phyloP scores from a whole-genome alignment of 805 yeast genomes.

The Saturnispora diversa region DNA sequence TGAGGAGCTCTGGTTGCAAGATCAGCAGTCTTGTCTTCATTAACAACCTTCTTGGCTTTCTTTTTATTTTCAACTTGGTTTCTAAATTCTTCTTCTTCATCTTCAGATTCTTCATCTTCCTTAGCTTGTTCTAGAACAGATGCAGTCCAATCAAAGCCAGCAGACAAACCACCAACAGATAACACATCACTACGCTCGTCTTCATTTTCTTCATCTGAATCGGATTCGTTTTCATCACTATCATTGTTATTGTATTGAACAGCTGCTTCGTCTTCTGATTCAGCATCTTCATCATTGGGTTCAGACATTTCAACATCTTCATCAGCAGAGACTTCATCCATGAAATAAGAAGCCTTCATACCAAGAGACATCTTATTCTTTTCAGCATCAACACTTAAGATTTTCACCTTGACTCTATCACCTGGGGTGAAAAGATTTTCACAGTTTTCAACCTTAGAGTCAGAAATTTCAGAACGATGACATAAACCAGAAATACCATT shows the following conservation, averaged over 20 bases:
- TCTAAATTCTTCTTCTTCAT: slow-evolving; percentile 35
- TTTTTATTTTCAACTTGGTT: slow-evolving; percentile 34
- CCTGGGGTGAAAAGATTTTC: slow-evolving; percentile 73
- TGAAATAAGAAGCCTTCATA: slow-evolving; percentile 88
- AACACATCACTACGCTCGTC: slow-evolving; percentile 26
- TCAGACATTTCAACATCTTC: slow-evolving; percentile 27
- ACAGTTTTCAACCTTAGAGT: slow-evolving; percentile 50
- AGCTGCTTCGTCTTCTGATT: slow-evolving; percentile 17
- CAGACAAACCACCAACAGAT: slow-evolving; percentile 52
- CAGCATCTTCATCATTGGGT: slow-evolving; percentile 25
- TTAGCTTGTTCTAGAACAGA: slow-evolving; percentile 76
- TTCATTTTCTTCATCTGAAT: slow-evolving; percentile 18
- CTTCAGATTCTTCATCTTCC: slow-evolving; percentile 43
- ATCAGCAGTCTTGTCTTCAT: slow-evolving; percentile 79
- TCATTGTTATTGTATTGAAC: slow-evolving; percentile 19
- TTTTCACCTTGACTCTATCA: slow-evolving; percentile 81
- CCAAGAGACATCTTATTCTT: slow-evolving; percentile 81
- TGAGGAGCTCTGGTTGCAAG: slow-evolving; percentile 82
- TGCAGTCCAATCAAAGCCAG: slow-evolving; percentile 96
- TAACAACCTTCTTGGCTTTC: slow-evolving; percentile 35
- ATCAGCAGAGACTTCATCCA: slow-evolving; percentile 18
- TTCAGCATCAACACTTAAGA: slow-evolving; percentile 50
- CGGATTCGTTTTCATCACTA: slow-evolving; percentile 21
- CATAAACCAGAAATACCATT: slow-evolving; percentile 76
- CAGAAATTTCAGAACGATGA: slow-evolving; percentile 78